Conservation (phyloP, 306 rosid species). For the Cucurbita pepo region DNA sequence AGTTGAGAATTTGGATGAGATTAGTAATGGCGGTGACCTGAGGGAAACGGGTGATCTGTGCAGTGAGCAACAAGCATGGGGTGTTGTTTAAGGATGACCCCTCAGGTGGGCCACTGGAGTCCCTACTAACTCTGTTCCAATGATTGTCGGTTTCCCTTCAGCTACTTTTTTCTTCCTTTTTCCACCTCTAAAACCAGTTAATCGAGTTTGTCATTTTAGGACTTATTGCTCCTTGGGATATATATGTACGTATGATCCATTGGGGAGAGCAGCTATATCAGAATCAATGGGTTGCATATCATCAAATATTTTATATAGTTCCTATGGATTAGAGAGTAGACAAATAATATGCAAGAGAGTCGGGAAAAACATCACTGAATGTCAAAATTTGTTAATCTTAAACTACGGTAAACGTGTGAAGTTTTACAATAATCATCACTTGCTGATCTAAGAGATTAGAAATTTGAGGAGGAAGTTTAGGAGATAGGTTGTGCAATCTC, state of each 20-base stretch:
- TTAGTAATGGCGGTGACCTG: not conserved
- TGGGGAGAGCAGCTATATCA: not conserved
- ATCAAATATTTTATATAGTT: not conserved
- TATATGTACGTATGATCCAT: not conserved
- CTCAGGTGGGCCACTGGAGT: not conserved
- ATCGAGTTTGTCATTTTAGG: no score
- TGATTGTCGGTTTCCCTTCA: not conserved
- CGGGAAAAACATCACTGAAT: not conserved
- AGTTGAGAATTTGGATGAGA: not conserved
- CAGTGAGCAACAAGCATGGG: not conserved
- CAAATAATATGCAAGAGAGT: not conserved
- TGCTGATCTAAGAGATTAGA: not conserved
- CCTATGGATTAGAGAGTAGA: not conserved
- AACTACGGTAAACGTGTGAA: not conserved
- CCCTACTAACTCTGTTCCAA: not conserved
- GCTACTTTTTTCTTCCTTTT: not conserved
- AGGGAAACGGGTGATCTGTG: not conserved
- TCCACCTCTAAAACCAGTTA: not conserved
- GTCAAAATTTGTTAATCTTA: not conserved
- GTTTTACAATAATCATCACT: not conserved
- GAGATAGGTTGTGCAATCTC: no score
- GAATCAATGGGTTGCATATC: not conserved
- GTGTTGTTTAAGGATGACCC: not conserved
- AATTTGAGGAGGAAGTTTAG: no score
- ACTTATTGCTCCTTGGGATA: no score